These are phyloP conservation scores for Nakazawaea wyomingensis DNA, from an alignment of 805 yeast genomes.

Conservation along the genomic window DNA sequence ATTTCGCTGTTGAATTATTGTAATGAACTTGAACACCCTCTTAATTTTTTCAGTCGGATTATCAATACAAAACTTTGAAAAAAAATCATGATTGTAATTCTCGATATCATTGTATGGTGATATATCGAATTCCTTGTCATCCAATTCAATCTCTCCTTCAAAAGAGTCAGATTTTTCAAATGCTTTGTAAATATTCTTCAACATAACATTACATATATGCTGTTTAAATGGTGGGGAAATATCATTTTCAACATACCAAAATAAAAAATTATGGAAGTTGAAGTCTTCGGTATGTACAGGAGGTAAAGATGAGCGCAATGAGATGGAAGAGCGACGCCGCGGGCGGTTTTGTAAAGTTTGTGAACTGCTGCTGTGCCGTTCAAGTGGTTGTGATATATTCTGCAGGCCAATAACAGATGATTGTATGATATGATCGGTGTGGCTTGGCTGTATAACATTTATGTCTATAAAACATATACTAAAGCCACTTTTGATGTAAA, in stretches of 20 bases:
- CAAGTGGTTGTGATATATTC: background rate
- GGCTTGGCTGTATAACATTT: conserved; percentile 18
- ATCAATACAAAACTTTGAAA: conserved; percentile 18
- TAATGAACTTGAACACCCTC: conserved; percentile 24
- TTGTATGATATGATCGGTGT: conserved; percentile 6
- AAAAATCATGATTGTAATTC: conserved; percentile 24
- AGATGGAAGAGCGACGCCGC: conserved; percentile 11
- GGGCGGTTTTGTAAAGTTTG: background rate
- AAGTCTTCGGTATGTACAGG: conserved; percentile 11
- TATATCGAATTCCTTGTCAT: conserved; percentile 11
- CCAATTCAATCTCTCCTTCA: conserved; percentile 14
- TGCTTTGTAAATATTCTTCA: conserved; percentile 12
- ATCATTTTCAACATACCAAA: conserved; percentile 14
- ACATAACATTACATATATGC: conserved; percentile 8
- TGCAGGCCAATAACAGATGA: background rate
- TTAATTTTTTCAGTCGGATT: conserved; percentile 20
- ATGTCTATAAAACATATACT: conserved; percentile 31
- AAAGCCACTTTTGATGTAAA: conserved; percentile 48
- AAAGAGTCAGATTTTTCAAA: conserved; percentile 1
- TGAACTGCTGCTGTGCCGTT: background rate
- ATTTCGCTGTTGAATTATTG: conserved; percentile 22
- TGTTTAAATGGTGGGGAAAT: conserved; percentile 9
- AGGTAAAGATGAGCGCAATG: conserved; percentile 9
- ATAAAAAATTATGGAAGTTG: conserved; percentile 12
- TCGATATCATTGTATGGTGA: conserved; percentile 17